Base-by-base conservation (phyloP, 257 asterid genomes). In the Linderniella brevidens region DNA sequence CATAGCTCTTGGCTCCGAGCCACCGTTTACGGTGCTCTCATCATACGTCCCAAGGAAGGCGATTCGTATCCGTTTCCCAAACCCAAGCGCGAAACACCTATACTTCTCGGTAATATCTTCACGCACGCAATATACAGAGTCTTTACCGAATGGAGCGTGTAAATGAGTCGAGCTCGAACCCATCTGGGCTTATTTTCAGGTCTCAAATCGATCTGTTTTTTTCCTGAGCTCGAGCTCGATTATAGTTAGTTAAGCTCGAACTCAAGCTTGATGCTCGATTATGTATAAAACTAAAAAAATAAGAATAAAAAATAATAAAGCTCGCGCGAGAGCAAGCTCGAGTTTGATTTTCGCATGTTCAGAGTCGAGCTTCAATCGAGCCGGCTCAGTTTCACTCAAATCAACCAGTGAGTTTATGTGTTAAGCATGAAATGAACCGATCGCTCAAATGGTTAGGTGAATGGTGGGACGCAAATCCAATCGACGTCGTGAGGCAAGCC, bases 381-480 rank as follows among this genome's bases (percentile, higher is more conserved):
- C 32, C 32, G 32, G 32, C 32, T 5, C 47, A 1, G 4, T 13
- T 15, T 9, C 49, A 9, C 16, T 5, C 5, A 4, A 13, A 9
- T 45, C 29, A 2, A 25, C 32, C 32, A 25, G 32, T 6, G 32
- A 2, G 32, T 25, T 25, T 45, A 19, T 18, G 6, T 25, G 32
- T 45, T 45, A 8, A 14, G 25, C 16, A 11, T 53, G 38, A 42
- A 13, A n/a, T 38, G 43, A 38, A 38, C 43, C 8, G 1, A 43
- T 19, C 17, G 10, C 19, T n/a, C 13, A 20, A 52, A 41, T 60
- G 68, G 68, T 61, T 55, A 83, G 95, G 97, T 41, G 92, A 88
- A 69, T 88, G 98, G 98, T 88, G 98, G 98, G 73, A 88, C 35
- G 86, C 77, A 9, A 74, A 88, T 56, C 93, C 94, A 39, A 74